Conservation (phyloP, 2,329 filamentous ascomycete genomes). For the Phaeoacremonium minimum region DNA sequence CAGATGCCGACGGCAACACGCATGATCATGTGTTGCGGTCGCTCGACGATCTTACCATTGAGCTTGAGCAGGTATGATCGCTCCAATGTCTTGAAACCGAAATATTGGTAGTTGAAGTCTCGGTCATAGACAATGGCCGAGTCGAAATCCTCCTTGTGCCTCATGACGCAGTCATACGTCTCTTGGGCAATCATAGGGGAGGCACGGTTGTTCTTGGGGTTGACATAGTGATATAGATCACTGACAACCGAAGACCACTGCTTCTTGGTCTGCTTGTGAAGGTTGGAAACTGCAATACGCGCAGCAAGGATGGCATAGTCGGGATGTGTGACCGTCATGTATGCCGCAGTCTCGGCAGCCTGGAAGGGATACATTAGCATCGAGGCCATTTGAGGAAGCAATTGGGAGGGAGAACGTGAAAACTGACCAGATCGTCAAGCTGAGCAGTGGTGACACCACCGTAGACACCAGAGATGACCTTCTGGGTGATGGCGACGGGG, state of each 20-base stretch:
- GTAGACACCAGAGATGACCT: conserved; percentile 99
- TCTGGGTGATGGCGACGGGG: conserved; percentile 96
- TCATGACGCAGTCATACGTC: conserved; percentile 91
- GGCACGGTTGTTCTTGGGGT: conserved; percentile 78
- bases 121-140: conserved; percentile 98
- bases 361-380: conserved; percentile 29
- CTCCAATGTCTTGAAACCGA: conserved; percentile 98
- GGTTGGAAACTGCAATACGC: conserved; percentile 97
- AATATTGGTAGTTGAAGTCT: conserved; percentile 99
- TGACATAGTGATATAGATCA: conserved; percentile 93
- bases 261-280: conserved; percentile 99
- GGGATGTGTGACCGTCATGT: conserved; percentile 99
- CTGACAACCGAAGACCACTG: conserved; percentile 95
- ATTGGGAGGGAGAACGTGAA: not conserved
- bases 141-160: conserved; percentile 94
- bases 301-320: conserved; percentile 98
- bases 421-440: conserved; percentile 88
- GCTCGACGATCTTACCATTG: conserved; percentile 91
- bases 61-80: conserved; percentile 95
- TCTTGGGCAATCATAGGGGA: conserved; percentile 94
- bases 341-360: conserved; percentile 97
- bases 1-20: conserved; percentile 96
- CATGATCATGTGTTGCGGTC: conserved; percentile 99
- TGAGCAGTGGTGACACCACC: conserved; percentile 96
- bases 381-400: not conserved